phyloP scores from a whole-genome alignment of 306 rosid species.

The Datisca glomerata region DNA sequence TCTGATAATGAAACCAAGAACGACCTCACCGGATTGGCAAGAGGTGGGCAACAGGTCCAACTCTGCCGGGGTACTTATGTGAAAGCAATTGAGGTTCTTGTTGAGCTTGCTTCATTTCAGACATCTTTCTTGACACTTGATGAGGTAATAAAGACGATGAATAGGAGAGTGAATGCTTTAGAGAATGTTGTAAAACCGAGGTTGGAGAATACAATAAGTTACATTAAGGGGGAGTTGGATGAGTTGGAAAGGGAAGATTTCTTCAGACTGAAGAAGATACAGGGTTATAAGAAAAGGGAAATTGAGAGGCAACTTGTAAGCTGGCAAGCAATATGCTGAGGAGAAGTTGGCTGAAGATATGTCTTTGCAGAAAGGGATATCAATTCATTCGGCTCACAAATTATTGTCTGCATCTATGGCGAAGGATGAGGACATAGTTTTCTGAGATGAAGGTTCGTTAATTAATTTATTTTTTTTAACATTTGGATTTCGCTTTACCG shows the following conservation, averaged over 20 bases:
- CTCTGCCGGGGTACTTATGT: slow-evolving; percentile 58
- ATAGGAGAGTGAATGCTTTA: slow-evolving; percentile 73
- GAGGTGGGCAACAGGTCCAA: slow-evolving; percentile 86
- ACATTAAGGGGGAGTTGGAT: slow-evolving; percentile 80
- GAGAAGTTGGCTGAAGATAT: slow-evolving; percentile 40
- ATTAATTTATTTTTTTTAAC: no score
- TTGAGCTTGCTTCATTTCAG: slow-evolving; percentile 85
- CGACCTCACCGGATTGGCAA: slow-evolving; percentile 70
- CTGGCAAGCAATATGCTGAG: slow-evolving; percentile 28
- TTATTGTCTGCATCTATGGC: slow-evolving; percentile 30
- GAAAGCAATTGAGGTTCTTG: slow-evolving; percentile 78
- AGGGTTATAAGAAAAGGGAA: slow-evolving; percentile 71
- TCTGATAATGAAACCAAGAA: slow-evolving; percentile 50
- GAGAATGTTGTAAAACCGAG: slow-evolving; percentile 79
- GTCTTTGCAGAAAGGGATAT: slow-evolving; percentile 36
- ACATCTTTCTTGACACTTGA: slow-evolving; percentile 83
- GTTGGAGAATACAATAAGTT: slow-evolving; percentile 60
- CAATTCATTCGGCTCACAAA: slow-evolving; percentile 41
- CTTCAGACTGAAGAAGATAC: slow-evolving; percentile 86
- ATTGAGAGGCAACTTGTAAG: slow-evolving; percentile 44
- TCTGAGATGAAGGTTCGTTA: slow-evolving; percentile 16
- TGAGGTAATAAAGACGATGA: slow-evolving; percentile 72
- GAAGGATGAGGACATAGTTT: slow-evolving; percentile 66
- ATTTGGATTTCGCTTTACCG: no score
- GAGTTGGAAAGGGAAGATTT: slow-evolving; percentile 86